These are phyloP conservation scores for Fusarium gaditjirri DNA, from an alignment of 2,329 filamentous ascomycete species.

Conservation along the genomic window DNA sequence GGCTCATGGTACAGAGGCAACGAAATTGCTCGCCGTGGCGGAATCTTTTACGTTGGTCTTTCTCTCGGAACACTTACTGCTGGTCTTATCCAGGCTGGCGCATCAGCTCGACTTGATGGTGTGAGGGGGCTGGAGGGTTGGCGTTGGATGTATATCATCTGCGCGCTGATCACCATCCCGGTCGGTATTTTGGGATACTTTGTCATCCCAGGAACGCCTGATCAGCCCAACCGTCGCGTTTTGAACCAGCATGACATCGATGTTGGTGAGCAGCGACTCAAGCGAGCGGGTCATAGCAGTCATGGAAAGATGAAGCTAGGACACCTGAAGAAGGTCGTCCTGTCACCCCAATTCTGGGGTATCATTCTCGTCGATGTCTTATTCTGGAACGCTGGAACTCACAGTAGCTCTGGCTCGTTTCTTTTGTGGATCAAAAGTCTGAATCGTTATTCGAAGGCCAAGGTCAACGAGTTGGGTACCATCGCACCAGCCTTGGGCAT, in stretches of 20 bases:
- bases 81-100: slow-evolving; percentile 59
- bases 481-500: slow-evolving; percentile 66
- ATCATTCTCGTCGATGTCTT: slow-evolving; percentile 62
- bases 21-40: slow-evolving; percentile 59
- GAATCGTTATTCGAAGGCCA: slow-evolving; percentile 56
- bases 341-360: slow-evolving; percentile 60
- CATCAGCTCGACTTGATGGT: slow-evolving; percentile 54
- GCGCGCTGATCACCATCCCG: slow-evolving; percentile 64
- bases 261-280: slow-evolving; percentile 57
- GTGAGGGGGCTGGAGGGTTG: slow-evolving; percentile 59
- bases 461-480: slow-evolving; percentile 62
- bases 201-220: slow-evolving; percentile 58
- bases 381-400: slow-evolving; percentile 66
- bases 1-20: slow-evolving; percentile 61
- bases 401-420: slow-evolving; percentile 60
- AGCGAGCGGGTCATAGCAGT: slow-evolving; percentile 54
- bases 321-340: slow-evolving; percentile 49
- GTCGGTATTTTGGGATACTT: slow-evolving; percentile 62
- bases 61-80: slow-evolving; percentile 63
- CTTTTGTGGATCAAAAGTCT: slow-evolving; percentile 69
- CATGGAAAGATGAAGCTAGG: slow-evolving; percentile 49
- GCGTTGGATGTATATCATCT: slow-evolving; percentile 69
- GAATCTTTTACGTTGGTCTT: slow-evolving; percentile 61
- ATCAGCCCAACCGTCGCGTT: slow-evolving; percentile 60
- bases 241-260: slow-evolving; percentile 59